phyloP scores from a whole-genome alignment of 78 protist species.

The Chrysochromulina parva region DNA sequence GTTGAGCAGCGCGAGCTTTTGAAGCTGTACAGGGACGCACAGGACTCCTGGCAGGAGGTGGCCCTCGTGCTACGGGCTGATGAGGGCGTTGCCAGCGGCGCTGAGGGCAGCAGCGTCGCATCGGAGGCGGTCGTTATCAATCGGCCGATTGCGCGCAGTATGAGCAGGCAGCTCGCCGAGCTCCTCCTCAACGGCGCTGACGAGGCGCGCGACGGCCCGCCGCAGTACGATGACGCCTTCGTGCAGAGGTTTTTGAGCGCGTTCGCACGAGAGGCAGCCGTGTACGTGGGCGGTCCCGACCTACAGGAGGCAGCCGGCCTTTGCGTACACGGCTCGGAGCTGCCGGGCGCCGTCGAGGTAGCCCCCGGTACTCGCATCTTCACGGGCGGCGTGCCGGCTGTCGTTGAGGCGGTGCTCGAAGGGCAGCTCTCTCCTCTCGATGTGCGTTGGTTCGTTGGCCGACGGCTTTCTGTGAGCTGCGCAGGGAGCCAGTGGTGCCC shows the following conservation, averaged over 20 bases:
- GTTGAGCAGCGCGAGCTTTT: neutral
- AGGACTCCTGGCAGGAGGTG: conserved; percentile 16
- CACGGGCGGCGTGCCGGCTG: conserved; percentile 15
- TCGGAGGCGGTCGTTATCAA: conserved; percentile 13
- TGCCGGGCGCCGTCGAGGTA: neutral
- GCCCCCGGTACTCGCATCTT: conserved; percentile 32
- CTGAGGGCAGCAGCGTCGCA: no score
- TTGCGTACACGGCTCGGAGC: conserved; percentile 11
- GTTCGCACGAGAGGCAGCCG: neutral
- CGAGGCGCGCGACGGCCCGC: neutral
- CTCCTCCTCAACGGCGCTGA: neutral
- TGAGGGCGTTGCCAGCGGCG: neutral
- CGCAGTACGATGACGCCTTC: neutral
- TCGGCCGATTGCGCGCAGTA: neutral
- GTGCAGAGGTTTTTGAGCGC: neutral
- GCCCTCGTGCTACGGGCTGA: neutral
- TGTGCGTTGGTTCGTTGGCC: conserved; percentile 26
- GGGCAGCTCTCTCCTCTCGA: conserved; percentile 7
- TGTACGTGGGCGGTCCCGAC: neutral
- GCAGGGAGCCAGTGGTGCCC: neutral
- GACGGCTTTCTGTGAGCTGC: neutral
- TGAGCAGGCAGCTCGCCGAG: neutral
- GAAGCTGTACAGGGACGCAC: neutral
- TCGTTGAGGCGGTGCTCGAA: neutral
- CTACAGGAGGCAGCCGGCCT: neutral